Percentiles rank a stretch among this genome's conserved stretches.
Conservation (phyloP, 306 rosid species). For the Sophora flavescens region DNA sequence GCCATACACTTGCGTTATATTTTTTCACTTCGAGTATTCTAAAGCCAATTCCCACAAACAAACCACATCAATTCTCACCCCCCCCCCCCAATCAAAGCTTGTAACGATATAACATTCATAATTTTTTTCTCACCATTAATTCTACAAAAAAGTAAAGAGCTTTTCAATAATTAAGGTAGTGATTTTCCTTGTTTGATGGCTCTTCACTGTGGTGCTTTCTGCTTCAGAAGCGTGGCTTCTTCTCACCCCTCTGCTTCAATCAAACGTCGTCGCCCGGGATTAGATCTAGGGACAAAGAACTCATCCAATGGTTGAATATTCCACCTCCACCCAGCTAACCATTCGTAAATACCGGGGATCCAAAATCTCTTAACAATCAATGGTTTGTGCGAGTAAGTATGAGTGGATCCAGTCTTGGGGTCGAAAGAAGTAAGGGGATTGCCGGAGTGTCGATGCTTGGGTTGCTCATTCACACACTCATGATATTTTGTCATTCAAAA, state of each 20-base stretch:
- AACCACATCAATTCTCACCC: conserved; percentile 23
- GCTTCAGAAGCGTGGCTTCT: conserved; percentile 51
- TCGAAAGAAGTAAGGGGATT: too few relatives aligned
- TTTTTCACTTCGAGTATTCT: conserved; percentile 32
- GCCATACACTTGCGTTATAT: not conserved
- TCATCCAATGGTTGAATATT: too few relatives aligned
- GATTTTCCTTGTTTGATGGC: conserved; percentile 66
- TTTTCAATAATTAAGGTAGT: not conserved
- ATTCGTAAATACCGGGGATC: too few relatives aligned
- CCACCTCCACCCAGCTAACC: too few relatives aligned
- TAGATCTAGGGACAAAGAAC: too few relatives aligned
- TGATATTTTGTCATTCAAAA: too few relatives aligned
- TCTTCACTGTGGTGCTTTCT: conserved; percentile 63
- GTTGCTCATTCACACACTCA: too few relatives aligned
- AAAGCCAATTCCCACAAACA: conserved; percentile 26
- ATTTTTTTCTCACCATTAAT: not conserved
- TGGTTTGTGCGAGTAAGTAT: too few relatives aligned
- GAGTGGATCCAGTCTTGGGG: too few relatives aligned
- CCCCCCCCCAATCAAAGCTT: not conserved
- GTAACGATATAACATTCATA: not conserved
- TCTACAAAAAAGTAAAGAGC: too few relatives aligned
- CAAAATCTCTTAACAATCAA: too few relatives aligned
- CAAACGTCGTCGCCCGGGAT: not conserved
- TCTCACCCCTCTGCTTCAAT: conserved; percentile 51
- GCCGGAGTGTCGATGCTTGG: too few relatives aligned